Conservation (phyloP, 2,329 filamentous ascomycete genomes). For the Alternaria gaisen region DNA sequence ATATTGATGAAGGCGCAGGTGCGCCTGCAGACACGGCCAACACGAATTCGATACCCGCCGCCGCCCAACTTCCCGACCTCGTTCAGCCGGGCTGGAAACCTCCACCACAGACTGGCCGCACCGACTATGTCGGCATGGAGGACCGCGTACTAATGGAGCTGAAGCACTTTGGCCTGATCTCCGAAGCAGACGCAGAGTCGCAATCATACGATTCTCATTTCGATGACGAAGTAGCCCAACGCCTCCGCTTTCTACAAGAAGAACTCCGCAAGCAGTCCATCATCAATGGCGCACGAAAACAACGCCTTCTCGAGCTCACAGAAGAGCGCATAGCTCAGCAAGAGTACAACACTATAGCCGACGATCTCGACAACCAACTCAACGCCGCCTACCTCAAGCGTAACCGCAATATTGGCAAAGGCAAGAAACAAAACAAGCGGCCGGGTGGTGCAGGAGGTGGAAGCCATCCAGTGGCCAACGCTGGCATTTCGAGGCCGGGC, state of each 20-base stretch:
- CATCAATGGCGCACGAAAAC: conserved; percentile 89
- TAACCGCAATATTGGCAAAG: conserved; percentile 92
- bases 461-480: conserved; percentile 61
- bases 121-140: conserved; percentile 87
- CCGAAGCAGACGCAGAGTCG: conserved; percentile 70
- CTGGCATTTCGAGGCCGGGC: conserved; percentile 56
- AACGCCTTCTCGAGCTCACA: conserved; percentile 83
- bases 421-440: conserved; percentile 83
- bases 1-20: conserved; percentile 57
- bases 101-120: conserved; percentile 70
- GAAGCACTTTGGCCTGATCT: conserved; percentile 86
- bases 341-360: conserved; percentile 95
- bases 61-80: conserved; percentile 81
- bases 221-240: conserved; percentile 92
- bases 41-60: conserved; percentile 64
- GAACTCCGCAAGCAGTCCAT: conserved; percentile 85
- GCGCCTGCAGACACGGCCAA: conserved; percentile 48
- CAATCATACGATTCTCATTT: conserved; percentile 88
- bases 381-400: conserved; percentile 96
- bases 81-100: conserved; percentile 81
- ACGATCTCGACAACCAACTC: conserved; percentile 94
- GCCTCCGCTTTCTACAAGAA: conserved; percentile 83
- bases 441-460: conserved; percentile 79
- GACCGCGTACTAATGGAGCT: conserved; percentile 92
- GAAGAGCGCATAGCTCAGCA: conserved; percentile 95